Evolutionary conservation across 1,284 basidiomycete genomes (phyloP).

Genomic region (Puccinia brachypodii): DNA sequence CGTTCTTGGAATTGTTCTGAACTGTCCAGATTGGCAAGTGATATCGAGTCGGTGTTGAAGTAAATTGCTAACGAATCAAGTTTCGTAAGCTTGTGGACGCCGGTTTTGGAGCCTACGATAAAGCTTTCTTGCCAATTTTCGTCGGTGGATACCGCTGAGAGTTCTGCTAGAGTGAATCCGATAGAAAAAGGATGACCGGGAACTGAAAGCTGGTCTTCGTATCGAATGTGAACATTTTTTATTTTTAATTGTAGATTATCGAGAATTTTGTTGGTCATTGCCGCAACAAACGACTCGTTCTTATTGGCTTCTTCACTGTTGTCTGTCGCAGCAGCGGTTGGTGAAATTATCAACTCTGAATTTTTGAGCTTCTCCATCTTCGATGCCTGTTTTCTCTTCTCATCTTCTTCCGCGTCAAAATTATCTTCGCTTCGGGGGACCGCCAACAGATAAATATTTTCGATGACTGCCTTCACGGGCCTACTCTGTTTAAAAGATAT

Average conservation of each 20-base stretch:
- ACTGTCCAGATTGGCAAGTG: slow-evolving; percentile 66
- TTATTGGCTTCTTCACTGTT: slow-evolving; percentile 68
- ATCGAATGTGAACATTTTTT: slow-evolving; percentile 91
- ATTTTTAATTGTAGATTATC: slow-evolving; percentile 97
- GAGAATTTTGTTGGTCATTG: slow-evolving; percentile 84
- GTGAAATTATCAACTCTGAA: slow-evolving; percentile 40
- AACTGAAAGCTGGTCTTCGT: slow-evolving; percentile 91
- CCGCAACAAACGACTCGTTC: slow-evolving; percentile 76
- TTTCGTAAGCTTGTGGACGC: slow-evolving; percentile 91
- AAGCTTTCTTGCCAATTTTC: slow-evolving; percentile 90
- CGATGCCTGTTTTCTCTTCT: slow-evolving; percentile 42
- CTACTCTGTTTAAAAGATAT: slow-evolving; percentile 7
- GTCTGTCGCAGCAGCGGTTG: slow-evolving; percentile 53
- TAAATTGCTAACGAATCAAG: slow-evolving; percentile 87
- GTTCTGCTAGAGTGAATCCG: slow-evolving; percentile 86
- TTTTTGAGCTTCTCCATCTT: slow-evolving; percentile 48
- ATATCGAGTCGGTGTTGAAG: slow-evolving; percentile 89
- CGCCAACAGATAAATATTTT: slow-evolving; percentile 47
- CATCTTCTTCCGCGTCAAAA: slow-evolving; percentile 47
- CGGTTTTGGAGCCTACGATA: slow-evolving; percentile 82
- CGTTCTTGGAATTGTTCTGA: slow-evolving; percentile 64
- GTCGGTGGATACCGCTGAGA: slow-evolving; percentile 91
- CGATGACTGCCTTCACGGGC: slow-evolving; percentile 48
- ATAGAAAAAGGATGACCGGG: slow-evolving; percentile 96
- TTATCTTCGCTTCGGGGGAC: slow-evolving; percentile 41